These are phyloP conservation scores for Pestalotiopsis fici DNA, from an alignment of 2,329 filamentous ascomycete genomes.

Conservation along the genomic window DNA sequence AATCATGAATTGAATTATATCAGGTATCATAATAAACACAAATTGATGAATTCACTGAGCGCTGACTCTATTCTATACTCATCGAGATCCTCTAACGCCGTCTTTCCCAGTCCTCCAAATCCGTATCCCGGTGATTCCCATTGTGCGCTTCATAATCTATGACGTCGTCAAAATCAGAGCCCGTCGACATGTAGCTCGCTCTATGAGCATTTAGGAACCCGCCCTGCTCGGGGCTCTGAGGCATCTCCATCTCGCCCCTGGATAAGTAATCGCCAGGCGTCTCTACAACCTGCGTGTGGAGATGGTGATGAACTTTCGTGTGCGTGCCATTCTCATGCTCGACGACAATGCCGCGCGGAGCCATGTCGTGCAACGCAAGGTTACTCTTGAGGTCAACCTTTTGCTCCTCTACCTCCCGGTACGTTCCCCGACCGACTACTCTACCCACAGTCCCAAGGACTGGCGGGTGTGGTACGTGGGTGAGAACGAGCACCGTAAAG, in stretches of 20 bases:
- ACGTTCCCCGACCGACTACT: background rate
- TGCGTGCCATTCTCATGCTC: background rate
- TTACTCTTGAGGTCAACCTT: background rate
- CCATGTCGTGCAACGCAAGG: background rate
- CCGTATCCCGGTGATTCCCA: background rate
- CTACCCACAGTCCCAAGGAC: background rate
- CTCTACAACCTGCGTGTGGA: background rate
- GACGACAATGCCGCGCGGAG: background rate
- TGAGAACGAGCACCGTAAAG: conserved; percentile 20
- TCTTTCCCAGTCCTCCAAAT: background rate
- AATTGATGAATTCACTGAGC: too few relatives aligned
- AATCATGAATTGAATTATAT: too few relatives aligned
- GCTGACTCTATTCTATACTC: too few relatives aligned
- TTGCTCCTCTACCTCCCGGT: conserved; percentile 6
- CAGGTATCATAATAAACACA: too few relatives aligned
- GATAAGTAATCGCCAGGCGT: background rate
- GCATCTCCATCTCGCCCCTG: background rate
- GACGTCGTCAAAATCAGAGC: background rate
- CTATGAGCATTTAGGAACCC: background rate
- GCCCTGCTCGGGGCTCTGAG: background rate
- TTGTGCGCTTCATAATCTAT: background rate
- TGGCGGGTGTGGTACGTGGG: conserved; percentile 18
- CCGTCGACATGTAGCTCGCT: conserved; percentile 1
- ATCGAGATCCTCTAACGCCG: background rate
- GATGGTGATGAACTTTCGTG: background rate